Percentiles rank a stretch among this genome's conserved stretches.
phyloP scores from a whole-genome alignment of 768 basidiomycete species.

The Sutorius australiensis region DNA sequence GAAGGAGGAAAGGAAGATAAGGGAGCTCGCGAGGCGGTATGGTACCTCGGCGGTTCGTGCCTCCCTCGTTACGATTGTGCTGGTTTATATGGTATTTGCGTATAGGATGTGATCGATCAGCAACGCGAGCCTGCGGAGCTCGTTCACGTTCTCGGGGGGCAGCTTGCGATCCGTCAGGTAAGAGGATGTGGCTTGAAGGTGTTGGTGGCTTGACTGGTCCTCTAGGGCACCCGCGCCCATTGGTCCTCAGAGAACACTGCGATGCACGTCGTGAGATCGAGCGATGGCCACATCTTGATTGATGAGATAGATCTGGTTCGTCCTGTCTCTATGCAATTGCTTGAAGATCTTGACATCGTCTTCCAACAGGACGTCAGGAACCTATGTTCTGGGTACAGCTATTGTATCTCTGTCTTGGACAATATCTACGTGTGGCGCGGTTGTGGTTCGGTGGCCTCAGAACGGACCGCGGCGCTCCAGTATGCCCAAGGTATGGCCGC shows the following conservation, averaged over 20 bases:
- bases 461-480: constrained; percentile 57
- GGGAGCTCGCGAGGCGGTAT: constrained; percentile 71
- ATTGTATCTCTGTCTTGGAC: constrained; percentile 67
- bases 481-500: constrained; percentile 53
- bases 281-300: constrained; percentile 49
- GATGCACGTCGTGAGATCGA: constrained; percentile 69
- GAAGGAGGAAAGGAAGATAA: constrained; percentile 60
- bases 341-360: constrained; percentile 2
- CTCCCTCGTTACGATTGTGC: background rate
- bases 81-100: background rate
- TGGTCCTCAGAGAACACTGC: constrained; percentile 80
- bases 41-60: constrained; percentile 56
- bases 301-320: constrained; percentile 72
- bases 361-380: constrained; percentile 51
- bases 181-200: background rate
- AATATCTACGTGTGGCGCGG: constrained; percentile 82
- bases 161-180: constrained; percentile 73
- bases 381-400: constrained; percentile 83
- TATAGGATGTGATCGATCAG: constrained; percentile 47
- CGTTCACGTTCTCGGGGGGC: constrained; percentile 62
- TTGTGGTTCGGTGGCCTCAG: constrained; percentile 55
- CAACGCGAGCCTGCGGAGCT: constrained; percentile 61
- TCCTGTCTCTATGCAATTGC: background rate
- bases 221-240: constrained; percentile 63
- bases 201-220: constrained; percentile 4